Base-by-base conservation (phyloP, 495 filamentous ascomycete genomes). In the Hyphodiscus hymeniophilus region DNA sequence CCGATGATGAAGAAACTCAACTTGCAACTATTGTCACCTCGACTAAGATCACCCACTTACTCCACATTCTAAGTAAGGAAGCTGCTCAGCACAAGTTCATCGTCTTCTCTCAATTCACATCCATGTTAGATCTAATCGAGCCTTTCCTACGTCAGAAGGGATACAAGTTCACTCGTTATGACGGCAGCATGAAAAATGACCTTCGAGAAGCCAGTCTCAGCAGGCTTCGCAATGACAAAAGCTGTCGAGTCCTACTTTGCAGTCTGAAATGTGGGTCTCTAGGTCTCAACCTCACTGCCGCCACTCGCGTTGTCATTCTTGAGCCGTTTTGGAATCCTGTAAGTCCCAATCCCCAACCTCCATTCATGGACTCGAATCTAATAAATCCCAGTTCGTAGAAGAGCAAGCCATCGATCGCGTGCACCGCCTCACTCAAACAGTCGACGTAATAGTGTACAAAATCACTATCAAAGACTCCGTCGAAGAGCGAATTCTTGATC, bases 381-480 rank as follows among this genome's bases (percentile, higher is more conserved):
- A 43, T 16, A 24, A 30, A 11, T 16, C 8, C 20, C 44, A 85
- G 69, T 98, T 98, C 55, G 85, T 97, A 21, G 92, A 98, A 74
- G 92, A 96, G 63, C 92, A 97, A 73, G 92, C 92, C 8, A 98
- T 98, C 56, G 92, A 98, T 63, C 89, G 92, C 35, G 92, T 98
- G 38, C 92, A 98, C 56, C 87, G 92, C 10, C 80, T 98, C 34
- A 96, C 92, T 45, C 92, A 98, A 66, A 95, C 88, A 12, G 70
- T 86, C 12, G 90, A 96, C 59, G 92, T 98, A 32, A 78, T 87
- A 18, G 89, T 98, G 45, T 98, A 94, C 72, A 90, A 89, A 54
- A 73, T 98, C 54, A 94, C 89, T 11, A 78, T 98, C 51, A 76
- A 75, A 45, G 73, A 77, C 46, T 87, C 85, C 1, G 91, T 98